Percentiles rank a stretch among this genome's conserved stretches.
Evolutionary conservation across 2,329 filamentous ascomycete species (phyloP).

Genomic region (Diaporthe helianthi): DNA sequence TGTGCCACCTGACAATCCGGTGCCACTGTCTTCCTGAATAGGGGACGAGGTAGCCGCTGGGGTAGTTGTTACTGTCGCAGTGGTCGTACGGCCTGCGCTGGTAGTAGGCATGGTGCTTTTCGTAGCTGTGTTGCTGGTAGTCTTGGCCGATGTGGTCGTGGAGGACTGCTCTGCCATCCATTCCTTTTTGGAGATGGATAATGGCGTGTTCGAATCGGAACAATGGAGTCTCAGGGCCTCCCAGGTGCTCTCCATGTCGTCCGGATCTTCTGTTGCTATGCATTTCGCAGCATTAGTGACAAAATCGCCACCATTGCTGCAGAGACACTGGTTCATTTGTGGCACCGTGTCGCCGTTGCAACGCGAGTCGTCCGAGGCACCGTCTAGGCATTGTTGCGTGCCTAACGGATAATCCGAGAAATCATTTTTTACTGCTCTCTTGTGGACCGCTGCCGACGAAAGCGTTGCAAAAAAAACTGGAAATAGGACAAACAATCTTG

Average conservation of each 20-base stretch:
- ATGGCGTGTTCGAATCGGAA: constrained; percentile 50
- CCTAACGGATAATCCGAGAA: constrained; percentile 52
- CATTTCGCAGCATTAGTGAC: constrained; percentile 55
- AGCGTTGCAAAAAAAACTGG: constrained; percentile 37
- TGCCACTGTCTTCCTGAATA: constrained; percentile 3
- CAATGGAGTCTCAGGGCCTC: constrained; percentile 53
- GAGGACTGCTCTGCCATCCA: constrained; percentile 47
- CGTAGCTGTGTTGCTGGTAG: constrained; percentile 36
- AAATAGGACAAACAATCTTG: constrained; percentile 39
- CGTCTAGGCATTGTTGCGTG: constrained; percentile 52
- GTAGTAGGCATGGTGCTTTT: constrained; percentile 36
- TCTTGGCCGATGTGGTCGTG: constrained; percentile 30
- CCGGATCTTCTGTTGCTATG: constrained; percentile 46
- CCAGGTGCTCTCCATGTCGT: constrained; percentile 52
- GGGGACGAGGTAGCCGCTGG: constrained; percentile 13
- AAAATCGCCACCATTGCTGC: constrained; percentile 57
- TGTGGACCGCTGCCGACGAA: constrained; percentile 39
- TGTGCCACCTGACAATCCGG: constrained; percentile 38
- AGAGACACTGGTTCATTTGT: constrained; percentile 58
- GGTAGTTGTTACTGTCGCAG: constrained; percentile 22
- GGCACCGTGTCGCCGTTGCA: constrained; percentile 50
- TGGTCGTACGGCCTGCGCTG: constrained; percentile 19
- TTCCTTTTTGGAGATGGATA: constrained; percentile 50
- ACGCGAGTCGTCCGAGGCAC: constrained; percentile 47
- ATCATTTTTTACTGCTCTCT: constrained; percentile 44